phyloP scores from a whole-genome alignment of 2,329 filamentous ascomycete species.

The Huntiella decipiens region DNA sequence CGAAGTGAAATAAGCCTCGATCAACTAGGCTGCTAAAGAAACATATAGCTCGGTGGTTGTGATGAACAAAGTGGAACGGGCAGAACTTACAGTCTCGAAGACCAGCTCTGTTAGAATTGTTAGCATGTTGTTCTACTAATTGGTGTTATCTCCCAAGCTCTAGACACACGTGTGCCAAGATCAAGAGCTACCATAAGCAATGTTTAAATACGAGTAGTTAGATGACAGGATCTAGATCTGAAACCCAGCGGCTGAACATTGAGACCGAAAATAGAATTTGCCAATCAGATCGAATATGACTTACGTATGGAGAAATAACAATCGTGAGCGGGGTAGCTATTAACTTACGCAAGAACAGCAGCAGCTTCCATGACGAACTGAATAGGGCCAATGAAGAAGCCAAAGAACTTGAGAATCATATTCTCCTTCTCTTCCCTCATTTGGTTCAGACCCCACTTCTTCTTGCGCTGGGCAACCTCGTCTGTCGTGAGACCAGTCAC shows the following conservation, averaged over 20 bases:
- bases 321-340: conserved; percentile 46
- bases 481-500: conserved; percentile 46
- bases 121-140: background rate
- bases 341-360: conserved; percentile 59
- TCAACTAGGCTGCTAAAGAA: too few species aligned
- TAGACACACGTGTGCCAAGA: too few species aligned
- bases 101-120: conserved; percentile 10
- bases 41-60: too few species aligned
- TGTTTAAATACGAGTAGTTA: too few species aligned
- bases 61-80: background rate
- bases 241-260: too few species aligned
- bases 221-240: too few species aligned
- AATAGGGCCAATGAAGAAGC: conserved; percentile 74
- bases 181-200: too few species aligned
- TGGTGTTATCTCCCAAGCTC: too few species aligned
- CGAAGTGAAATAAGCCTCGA: too few species aligned
- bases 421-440: conserved; percentile 89
- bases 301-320: background rate
- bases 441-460: conserved; percentile 65
- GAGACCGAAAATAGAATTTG: background rate
- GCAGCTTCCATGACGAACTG: conserved; percentile 89
- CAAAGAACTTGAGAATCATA: conserved; percentile 60
- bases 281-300: background rate
- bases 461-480: conserved; percentile 44
- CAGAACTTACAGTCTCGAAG: conserved; percentile 10